Evolutionary conservation across 2,329 filamentous ascomycete species (phyloP), one percentile per base, ranked within the genome.

Genomic region (Phaeoacremonium minimum): DNA sequence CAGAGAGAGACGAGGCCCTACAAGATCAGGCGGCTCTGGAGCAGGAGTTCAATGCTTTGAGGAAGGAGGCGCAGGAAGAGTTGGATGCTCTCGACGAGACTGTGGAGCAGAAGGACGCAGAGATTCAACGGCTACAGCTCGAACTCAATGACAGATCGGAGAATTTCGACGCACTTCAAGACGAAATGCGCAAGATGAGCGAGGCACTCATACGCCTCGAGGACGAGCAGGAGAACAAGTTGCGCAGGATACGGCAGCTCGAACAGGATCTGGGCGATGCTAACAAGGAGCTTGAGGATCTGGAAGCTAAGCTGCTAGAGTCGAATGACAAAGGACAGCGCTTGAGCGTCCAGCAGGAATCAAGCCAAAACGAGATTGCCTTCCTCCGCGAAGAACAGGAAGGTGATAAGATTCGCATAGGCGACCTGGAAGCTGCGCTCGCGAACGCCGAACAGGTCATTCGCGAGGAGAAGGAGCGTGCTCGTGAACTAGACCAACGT

Each of bases 301-400:
- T 95, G 44, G 91, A 96, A 58, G 80, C 85, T 57, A 86, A 86
- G 55, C 76, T 96, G 13, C 75, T 83, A 28, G 91, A 97, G 55
- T 72, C 87, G 6, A 91, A 91, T 53, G 80, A 85, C 49, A 97
- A 97, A 69, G 83, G 85, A 32, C 85, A 95, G 51, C 80, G 90
- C 36, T 73, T 97, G 4, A 83, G 85, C 4, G 87, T 98, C 19
- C 90, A 97, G 55, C 84, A 91, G 46, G 93, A 98, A 61, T 95
- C 87, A 5, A 84, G 85, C 38, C 91, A 96, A 51, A 84, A 84
- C 41, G 93, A 98, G 60, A 94, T 97, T 61, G 83, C 87, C 2
- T 98, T 98, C 73, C 62, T 98, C 34, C 83, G 93, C 2, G 93
- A 98, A 56, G 93, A 98, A 66, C 93, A 98, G 60, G 93, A 98